phyloP scores from a whole-genome alignment of 306 rosid genomes.

The Malus orientalis region DNA sequence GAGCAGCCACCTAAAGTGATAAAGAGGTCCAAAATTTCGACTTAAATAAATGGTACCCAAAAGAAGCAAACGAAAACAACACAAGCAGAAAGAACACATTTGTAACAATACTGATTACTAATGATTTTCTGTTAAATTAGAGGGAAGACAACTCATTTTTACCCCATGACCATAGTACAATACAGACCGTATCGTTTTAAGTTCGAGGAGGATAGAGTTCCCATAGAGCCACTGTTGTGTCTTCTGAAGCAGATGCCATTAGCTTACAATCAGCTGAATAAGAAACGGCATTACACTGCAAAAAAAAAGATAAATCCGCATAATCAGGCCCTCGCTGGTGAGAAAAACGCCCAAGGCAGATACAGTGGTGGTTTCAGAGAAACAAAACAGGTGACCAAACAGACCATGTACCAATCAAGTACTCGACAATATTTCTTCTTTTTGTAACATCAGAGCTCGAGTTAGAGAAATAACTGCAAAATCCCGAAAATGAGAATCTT shows the following conservation, averaged over 20 bases:
- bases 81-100: neutral
- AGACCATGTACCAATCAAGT: neutral
- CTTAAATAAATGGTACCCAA: neutral
- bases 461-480: neutral
- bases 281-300: conserved; percentile 81
- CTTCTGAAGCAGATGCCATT: conserved; percentile 92
- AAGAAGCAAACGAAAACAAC: neutral
- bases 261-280: conserved; percentile 61
- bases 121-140: neutral
- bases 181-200: conserved; percentile 9
- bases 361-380: neutral
- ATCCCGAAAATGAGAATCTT: neutral
- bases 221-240: conserved; percentile 83
- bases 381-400: neutral
- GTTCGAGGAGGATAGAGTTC: conserved; percentile 74
- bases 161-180: neutral
- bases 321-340: neutral
- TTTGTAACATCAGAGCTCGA: neutral
- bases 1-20: neutral
- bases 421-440: neutral
- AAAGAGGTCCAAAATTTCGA: neutral
- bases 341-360: neutral
- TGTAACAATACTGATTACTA: neutral
- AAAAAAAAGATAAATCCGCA: neutral
- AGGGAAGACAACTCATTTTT: neutral